A percentile compares a stretch with the other conserved stretches of the same genome.
These are phyloP conservation scores for Smallanthus sonchifolius DNA, from an alignment of 129 eudicot genomes.

Conservation along the genomic window DNA sequence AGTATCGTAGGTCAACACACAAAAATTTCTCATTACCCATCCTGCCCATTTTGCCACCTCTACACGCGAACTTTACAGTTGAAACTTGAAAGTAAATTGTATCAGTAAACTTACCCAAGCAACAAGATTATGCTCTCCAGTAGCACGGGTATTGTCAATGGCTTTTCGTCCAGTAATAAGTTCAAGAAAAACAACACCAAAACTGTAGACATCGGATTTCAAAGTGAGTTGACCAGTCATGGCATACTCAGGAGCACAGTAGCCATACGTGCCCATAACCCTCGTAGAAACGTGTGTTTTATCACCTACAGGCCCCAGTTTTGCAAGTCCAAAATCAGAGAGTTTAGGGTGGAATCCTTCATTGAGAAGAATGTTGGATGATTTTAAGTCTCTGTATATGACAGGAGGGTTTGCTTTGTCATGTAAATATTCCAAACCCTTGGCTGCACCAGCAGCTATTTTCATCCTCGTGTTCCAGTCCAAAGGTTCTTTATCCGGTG, in stretches of 20 bases:
- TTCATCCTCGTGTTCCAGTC: slow-evolving; percentile 98
- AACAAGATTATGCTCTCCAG: slow-evolving; percentile 93
- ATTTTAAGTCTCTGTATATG: slow-evolving; percentile 83
- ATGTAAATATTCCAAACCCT: slow-evolving; percentile 87
- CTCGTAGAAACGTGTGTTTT: slow-evolving; percentile 93
- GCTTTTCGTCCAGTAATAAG: slow-evolving; percentile 94
- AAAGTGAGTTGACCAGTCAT: slow-evolving; percentile 98
- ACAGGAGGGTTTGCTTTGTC: slow-evolving; percentile 97
- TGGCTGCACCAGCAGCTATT: slow-evolving; percentile 98
- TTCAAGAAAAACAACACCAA: slow-evolving; percentile 93
- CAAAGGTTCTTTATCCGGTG: slow-evolving; percentile 74
- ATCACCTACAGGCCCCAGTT: slow-evolving; percentile 94
- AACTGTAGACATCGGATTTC: slow-evolving; percentile 90
- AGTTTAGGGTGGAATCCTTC: slow-evolving; percentile 85
- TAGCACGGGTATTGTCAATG: slow-evolving; percentile 67
- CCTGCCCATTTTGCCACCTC: not conserved
- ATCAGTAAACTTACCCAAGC: slow-evolving; percentile 71
- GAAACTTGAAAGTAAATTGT: not conserved
- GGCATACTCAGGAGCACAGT: slow-evolving; percentile 97
- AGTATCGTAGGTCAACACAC: not conserved
- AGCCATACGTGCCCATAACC: slow-evolving; percentile 97
- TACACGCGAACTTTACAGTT: not conserved
- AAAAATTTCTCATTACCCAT: not conserved
- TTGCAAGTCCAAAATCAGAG: slow-evolving; percentile 94
- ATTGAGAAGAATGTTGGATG: slow-evolving; percentile 91